Base-by-base conservation (phyloP, 1,284 basidiomycete genomes). In the Sphaerobolus stellatus region DNA sequence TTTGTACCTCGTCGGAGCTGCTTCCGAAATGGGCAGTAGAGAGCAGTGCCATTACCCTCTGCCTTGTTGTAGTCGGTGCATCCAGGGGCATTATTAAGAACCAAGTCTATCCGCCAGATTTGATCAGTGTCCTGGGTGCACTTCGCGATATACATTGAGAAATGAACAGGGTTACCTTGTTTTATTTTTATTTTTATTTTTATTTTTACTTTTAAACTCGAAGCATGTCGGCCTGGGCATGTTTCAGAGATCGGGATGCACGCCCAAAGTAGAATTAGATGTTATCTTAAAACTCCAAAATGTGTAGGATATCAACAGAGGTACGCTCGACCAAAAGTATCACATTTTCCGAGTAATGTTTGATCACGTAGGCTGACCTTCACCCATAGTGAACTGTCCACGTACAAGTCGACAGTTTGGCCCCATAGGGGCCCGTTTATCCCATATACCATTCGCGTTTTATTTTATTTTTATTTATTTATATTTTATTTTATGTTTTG, bases 201-300 rank as follows among this genome's bases (percentile, higher is more conserved):
- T 90, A 93, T 83, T 98, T 98, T 77, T 99, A 96, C 49, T 98
- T 92, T 69, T 98, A 96, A 44, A 92, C 91, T 7, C 94, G 82
- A 45, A 96, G 84, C 97, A 99, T 98, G 64, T 99, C 96, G 22
- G 83, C 86, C 68, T 99, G 94, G 0, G 94, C 90, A 24, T 95
- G 80, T 73, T 99, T 98, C 63, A 99, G 71, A 46, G 89, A 94
- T 34, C 96, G 81, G 79, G 99, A 99, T 1, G 90, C 97, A 36
- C 94, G 81, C 11, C 97, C 97, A 67, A 99, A 99, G 75, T 94
- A 94, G 77, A 98, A 99, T 61, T 93, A 90, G 20, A 96, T 92
- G 67, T 99, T 97, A 66, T 98, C 95, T 70, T 96, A 92, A 88
- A 72, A 99, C 94, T 24, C 86, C 88, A 65, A 94, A 98, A 54